Percentiles rank a stretch among this genome's conserved stretches.
phyloP scores from a whole-genome alignment of 2,329 filamentous ascomycete genomes.

The Fusarium sp. region DNA sequence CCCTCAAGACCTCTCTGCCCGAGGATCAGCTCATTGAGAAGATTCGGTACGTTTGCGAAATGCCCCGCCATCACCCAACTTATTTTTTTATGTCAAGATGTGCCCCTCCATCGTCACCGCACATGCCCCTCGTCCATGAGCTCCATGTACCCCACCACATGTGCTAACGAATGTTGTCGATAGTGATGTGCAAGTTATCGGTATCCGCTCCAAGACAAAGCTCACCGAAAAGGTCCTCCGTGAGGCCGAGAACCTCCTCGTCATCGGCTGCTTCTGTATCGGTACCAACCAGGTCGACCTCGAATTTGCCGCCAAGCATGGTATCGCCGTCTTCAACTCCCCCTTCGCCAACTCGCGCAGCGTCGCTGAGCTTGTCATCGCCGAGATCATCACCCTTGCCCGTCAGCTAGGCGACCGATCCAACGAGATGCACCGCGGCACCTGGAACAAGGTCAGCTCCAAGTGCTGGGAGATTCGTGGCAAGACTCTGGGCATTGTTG shows the following conservation, averaged over 20 bases:
- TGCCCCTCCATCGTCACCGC: slow-evolving; percentile 32
- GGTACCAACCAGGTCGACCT: slow-evolving; percentile 96
- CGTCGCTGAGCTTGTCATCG: slow-evolving; percentile 95
- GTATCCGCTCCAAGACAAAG: slow-evolving; percentile 98
- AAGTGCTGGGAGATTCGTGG: slow-evolving; percentile 99
- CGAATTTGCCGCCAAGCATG: slow-evolving; percentile 81
- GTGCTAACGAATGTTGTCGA: slow-evolving; percentile 31
- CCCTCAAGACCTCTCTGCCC: slow-evolving; percentile 85
- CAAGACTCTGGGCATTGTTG: slow-evolving; percentile 95
- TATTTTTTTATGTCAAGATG: slow-evolving; percentile 22
- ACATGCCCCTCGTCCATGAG: slow-evolving; percentile 26
- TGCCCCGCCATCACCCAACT: slow-evolving; percentile 31
- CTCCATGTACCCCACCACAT: slow-evolving; percentile 9
- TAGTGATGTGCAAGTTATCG: slow-evolving; percentile 95
- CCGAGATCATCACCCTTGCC: slow-evolving; percentile 89
- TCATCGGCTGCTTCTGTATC: slow-evolving; percentile 98
- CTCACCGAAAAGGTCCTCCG: slow-evolving; percentile 85
- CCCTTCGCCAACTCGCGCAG: slow-evolving; percentile 98
- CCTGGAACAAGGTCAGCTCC: slow-evolving; percentile 97
- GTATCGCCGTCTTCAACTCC: slow-evolving; percentile 98
- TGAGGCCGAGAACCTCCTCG: slow-evolving; percentile 92
- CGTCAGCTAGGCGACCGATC: slow-evolving; percentile 94
- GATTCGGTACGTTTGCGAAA: slow-evolving; percentile 73
- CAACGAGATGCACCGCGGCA: slow-evolving; percentile 91
- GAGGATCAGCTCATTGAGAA: slow-evolving; percentile 97